Evolutionary conservation across 768 basidiomycete genomes (phyloP).

Genomic region (Podaxis sp.): DNA sequence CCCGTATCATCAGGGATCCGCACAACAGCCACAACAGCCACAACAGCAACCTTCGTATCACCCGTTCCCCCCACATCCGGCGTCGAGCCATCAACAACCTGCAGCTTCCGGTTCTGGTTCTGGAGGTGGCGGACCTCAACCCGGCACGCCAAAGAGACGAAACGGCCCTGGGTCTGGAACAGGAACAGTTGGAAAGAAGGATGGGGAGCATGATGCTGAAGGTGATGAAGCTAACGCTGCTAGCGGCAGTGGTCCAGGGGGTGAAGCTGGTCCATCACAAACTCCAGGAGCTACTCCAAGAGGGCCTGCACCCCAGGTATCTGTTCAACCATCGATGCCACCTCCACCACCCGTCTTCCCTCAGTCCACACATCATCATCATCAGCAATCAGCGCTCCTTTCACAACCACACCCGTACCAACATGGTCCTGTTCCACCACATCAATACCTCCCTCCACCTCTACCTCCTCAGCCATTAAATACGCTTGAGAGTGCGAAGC

Average conservation of each 20-base stretch:
- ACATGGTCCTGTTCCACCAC: not conserved
- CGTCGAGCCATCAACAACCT: not conserved
- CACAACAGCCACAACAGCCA: slow-evolving; percentile 29
- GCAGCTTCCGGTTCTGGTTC: not conserved
- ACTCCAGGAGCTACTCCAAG: too few relatives aligned
- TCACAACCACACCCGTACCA: too few relatives aligned
- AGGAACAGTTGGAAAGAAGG: not conserved
- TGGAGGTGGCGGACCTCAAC: not conserved
- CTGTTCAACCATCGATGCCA: not conserved
- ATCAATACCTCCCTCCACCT: not conserved
- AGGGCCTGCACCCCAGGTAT: not conserved
- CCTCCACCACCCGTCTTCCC: not conserved
- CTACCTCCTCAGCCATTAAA: not conserved
- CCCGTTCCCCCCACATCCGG: not conserved
- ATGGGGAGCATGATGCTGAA: slow-evolving; percentile 8
- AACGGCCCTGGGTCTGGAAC: not conserved
- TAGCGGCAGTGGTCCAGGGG: not conserved
- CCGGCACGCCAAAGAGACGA: slow-evolving; percentile 1
- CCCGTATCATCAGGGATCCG: not conserved
- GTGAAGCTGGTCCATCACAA: not conserved
- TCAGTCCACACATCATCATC: not conserved
- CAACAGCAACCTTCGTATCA: slow-evolving; percentile 36
- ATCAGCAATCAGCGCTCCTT: not conserved
- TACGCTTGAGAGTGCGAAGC: slow-evolving; percentile 40
- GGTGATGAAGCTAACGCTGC: not conserved